Evolutionary conservation across 2,329 filamentous ascomycete genomes (phyloP).

Genomic region (Tricladium varicosporioides): DNA sequence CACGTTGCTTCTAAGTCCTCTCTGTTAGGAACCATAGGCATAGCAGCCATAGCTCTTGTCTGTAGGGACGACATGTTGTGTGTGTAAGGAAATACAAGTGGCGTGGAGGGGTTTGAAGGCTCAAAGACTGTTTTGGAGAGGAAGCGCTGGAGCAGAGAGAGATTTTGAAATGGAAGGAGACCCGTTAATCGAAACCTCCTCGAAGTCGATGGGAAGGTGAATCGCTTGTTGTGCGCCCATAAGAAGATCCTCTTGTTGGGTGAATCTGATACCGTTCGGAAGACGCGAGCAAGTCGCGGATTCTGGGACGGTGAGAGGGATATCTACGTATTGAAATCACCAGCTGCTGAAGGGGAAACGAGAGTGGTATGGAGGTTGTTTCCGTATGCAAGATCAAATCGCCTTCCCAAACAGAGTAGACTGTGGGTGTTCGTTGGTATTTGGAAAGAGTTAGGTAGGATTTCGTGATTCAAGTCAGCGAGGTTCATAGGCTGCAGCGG

Average conservation of each 20-base stretch:
- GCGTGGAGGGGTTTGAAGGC: conserved; percentile 5
- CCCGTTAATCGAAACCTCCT: not conserved
- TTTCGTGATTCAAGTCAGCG: conserved; percentile 16
- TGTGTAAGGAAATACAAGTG: not conserved
- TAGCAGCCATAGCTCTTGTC: conserved; percentile 29
- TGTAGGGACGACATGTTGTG: conserved; percentile 18
- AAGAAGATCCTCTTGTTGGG: not conserved
- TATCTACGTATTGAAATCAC: not conserved
- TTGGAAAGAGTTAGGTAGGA: conserved; percentile 6
- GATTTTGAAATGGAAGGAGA: not conserved
- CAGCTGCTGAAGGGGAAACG: conserved; percentile 1
- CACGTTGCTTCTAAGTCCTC: conserved; percentile 64
- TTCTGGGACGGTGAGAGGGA: not conserved
- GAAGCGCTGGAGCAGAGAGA: not conserved
- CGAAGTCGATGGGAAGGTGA: not conserved
- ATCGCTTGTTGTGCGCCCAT: not conserved
- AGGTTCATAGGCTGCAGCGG: conserved; percentile 1
- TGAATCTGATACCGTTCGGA: conserved; percentile 7
- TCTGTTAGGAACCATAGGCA: conserved; percentile 58
- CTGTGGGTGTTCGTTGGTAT: not conserved
- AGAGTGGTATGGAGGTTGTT: not conserved
- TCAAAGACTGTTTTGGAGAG: not conserved
- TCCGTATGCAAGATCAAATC: conserved; percentile 5
- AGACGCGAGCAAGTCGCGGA: conserved; percentile 12
- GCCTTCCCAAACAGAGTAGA: conserved; percentile 6